These are phyloP conservation scores for Candida railenensis DNA, from an alignment of 805 yeast genomes.

Conservation along the genomic window DNA sequence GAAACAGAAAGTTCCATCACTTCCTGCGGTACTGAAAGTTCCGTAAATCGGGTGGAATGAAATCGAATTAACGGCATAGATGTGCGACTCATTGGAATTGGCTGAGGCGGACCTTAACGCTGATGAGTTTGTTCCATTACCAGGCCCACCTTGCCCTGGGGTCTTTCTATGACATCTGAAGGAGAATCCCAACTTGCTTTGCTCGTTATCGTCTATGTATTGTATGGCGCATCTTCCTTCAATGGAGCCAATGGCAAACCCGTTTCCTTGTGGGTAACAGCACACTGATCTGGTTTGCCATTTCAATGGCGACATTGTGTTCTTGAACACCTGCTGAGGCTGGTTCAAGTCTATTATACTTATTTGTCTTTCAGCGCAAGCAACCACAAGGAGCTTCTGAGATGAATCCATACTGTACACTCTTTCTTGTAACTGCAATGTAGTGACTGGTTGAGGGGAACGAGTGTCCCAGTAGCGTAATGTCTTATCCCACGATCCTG, in stretches of 20 bases:
- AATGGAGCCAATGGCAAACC: slow-evolving; percentile 88
- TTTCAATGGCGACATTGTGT: slow-evolving; percentile 73
- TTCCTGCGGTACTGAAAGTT: slow-evolving; percentile 90
- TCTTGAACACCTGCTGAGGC: slow-evolving; percentile 81
- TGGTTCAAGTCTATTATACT: slow-evolving; percentile 73
- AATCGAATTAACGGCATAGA: slow-evolving; percentile 79
- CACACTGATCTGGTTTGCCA: slow-evolving; percentile 82
- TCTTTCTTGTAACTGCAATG: slow-evolving; percentile 82
- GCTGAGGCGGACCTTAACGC: slow-evolving; percentile 21
- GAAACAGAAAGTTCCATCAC: slow-evolving; percentile 89
- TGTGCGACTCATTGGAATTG: slow-evolving; percentile 50
- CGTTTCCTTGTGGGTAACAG: slow-evolving; percentile 90
- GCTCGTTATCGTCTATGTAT: slow-evolving; percentile 82
- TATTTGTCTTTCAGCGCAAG: slow-evolving; percentile 86
- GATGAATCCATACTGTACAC: slow-evolving; percentile 86
- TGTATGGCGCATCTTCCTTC: slow-evolving; percentile 97
- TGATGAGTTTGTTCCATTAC: slow-evolving; percentile 20
- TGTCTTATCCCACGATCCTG: slow-evolving; percentile 97
- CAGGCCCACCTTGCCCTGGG: slow-evolving; percentile 39
- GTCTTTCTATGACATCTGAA: slow-evolving; percentile 91
- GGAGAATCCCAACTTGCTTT: slow-evolving; percentile 71
- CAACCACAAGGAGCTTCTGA: slow-evolving; percentile 84
- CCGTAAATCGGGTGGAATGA: slow-evolving; percentile 88
- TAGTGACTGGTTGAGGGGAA: slow-evolving; percentile 76
- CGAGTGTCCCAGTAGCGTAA: slow-evolving; percentile 94